Evolutionary conservation across 495 filamentous ascomycete genomes (phyloP).

Genomic region (Daldinia vernicosa): DNA sequence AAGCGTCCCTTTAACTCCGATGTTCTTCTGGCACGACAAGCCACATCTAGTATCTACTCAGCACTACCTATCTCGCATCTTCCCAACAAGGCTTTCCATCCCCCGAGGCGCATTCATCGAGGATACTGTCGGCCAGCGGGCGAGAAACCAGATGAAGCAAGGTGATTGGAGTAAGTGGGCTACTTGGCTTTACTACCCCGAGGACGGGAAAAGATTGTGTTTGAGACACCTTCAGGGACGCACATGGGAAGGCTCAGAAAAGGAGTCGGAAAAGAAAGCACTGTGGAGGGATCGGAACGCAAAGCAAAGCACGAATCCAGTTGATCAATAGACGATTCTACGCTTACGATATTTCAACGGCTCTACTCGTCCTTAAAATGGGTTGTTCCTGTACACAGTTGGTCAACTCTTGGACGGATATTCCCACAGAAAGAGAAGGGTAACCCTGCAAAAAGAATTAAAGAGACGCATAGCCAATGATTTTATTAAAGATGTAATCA

Average conservation of each 20-base stretch:
- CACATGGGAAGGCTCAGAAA: conserved; percentile 53
- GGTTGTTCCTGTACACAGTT: background rate
- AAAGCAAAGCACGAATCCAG: background rate
- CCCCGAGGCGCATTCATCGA: conserved; percentile 58
- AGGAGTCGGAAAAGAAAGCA: conserved; percentile 36
- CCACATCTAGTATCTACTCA: conserved; percentile 55
- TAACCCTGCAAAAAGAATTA: background rate
- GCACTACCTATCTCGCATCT: conserved; percentile 56
- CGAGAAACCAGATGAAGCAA: conserved; percentile 58
- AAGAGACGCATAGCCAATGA: background rate
- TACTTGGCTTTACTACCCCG: conserved; percentile 59
- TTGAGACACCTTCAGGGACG: conserved; percentile 56
- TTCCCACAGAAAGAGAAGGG: background rate
- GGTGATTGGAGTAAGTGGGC: conserved; percentile 57
- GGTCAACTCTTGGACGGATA: background rate
- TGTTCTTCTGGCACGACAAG: conserved; percentile 63
- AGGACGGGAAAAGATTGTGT: conserved; percentile 50
- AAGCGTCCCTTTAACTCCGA: conserved; percentile 54
- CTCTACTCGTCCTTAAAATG: background rate
- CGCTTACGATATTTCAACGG: background rate
- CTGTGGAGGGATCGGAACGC: conserved; percentile 24
- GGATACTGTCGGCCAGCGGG: conserved; percentile 57
- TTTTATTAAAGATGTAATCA: conserved; percentile 5
- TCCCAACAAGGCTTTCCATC: conserved; percentile 52
- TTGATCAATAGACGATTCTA: background rate